Evolutionary conservation across 768 basidiomycete genomes (phyloP).

Genomic region (Panaeolus papilionaceus): DNA sequence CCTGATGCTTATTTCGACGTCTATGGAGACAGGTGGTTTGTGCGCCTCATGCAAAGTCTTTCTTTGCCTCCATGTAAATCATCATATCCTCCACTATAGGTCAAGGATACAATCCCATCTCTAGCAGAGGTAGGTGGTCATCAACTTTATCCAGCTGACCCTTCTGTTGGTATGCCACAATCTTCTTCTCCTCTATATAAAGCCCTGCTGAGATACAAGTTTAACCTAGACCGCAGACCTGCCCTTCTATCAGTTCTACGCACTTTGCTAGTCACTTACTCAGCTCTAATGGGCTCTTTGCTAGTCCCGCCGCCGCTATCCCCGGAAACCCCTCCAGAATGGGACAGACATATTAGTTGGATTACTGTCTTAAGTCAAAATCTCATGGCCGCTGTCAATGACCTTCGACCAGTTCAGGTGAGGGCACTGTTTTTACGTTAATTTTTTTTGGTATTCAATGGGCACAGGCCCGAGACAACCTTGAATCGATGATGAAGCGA

Average conservation of each 20-base stretch:
- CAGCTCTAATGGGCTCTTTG: constrained; percentile 71
- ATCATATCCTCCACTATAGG: constrained; percentile 37
- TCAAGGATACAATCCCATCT: constrained; percentile 84
- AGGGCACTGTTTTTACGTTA: constrained; percentile 4
- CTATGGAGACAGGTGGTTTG: constrained; percentile 92
- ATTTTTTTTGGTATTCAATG: neutral
- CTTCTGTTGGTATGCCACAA: constrained; percentile 59
- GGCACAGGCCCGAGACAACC: constrained; percentile 75
- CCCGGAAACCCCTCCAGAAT: constrained; percentile 61
- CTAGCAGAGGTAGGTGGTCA: constrained; percentile 82
- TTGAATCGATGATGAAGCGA: constrained; percentile 82
- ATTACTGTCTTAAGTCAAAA: constrained; percentile 83
- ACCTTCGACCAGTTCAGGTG: constrained; percentile 88
- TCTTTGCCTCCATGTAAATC: constrained; percentile 17
- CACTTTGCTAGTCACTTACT: constrained; percentile 83
- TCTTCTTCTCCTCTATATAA: neutral
- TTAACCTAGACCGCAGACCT: constrained; percentile 70
- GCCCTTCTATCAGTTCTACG: constrained; percentile 74
- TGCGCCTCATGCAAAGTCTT: constrained; percentile 45
- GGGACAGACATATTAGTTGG: constrained; percentile 82
- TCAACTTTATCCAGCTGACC: constrained; percentile 81
- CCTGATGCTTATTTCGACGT: constrained; percentile 74
- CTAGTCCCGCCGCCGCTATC: constrained; percentile 63
- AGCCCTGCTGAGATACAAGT: neutral
- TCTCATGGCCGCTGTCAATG: constrained; percentile 90